These are phyloP conservation scores for Colletotrichum phormii DNA, from an alignment of 2,329 filamentous ascomycete species.

Conservation along the genomic window DNA sequence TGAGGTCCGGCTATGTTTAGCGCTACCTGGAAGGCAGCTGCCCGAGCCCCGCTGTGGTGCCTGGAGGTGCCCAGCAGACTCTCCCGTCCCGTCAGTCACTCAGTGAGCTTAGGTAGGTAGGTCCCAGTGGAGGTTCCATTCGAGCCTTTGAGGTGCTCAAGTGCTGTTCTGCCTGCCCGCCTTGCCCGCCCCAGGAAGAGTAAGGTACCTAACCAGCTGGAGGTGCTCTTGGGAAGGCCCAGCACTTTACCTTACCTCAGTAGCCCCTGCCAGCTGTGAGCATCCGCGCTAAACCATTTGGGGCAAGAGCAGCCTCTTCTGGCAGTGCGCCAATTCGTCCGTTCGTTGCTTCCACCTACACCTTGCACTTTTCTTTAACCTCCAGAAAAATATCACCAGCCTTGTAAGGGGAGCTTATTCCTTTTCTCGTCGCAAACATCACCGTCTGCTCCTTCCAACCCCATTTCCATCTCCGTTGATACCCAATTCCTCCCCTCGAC, in stretches of 20 bases:
- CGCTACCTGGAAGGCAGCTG: conserved; percentile 17
- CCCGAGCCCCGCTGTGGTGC: conserved; percentile 28
- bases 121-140: background rate
- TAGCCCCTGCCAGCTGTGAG: conserved; percentile 26
- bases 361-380: conserved; percentile 37
- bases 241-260: conserved; percentile 6
- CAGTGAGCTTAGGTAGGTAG: background rate
- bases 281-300: conserved; percentile 28
- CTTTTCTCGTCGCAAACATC: conserved; percentile 38
- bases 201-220: too few relatives aligned
- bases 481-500: conserved; percentile 27
- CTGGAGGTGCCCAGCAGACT: conserved; percentile 11
- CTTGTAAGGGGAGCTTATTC: conserved; percentile 38
- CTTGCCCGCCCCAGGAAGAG: background rate
- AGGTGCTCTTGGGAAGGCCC: conserved; percentile 23
- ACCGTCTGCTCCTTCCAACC: conserved; percentile 31
- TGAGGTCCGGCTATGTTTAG: background rate
- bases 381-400: conserved; percentile 40
- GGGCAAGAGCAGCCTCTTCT: conserved; percentile 29
- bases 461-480: conserved; percentile 38
- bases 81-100: background rate
- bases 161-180: background rate
- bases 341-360: conserved; percentile 36
- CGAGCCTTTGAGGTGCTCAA: background rate
- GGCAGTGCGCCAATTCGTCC: conserved; percentile 38